Evolutionary conservation across 768 basidiomycete species (phyloP).

Genomic region (Trichaptum fuscoviolaceum): DNA sequence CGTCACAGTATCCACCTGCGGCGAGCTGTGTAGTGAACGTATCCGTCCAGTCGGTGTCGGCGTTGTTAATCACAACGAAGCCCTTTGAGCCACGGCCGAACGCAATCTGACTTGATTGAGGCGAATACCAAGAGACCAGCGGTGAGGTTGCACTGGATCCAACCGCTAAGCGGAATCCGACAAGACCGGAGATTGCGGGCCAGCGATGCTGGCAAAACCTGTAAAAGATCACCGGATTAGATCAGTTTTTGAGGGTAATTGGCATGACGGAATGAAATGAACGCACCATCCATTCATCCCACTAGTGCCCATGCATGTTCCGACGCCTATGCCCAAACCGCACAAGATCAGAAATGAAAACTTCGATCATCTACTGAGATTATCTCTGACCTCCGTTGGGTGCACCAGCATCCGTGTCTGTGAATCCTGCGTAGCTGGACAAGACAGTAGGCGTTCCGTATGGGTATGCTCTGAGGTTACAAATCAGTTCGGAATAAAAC

Average conservation of each 20-base stretch:
- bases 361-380: not conserved
- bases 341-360: not conserved
- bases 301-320: conserved; percentile 16
- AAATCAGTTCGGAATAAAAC: not conserved
- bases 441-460: conserved; percentile 64
- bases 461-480: conserved; percentile 39
- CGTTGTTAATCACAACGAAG: conserved; percentile 66
- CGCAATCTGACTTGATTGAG: conserved; percentile 54
- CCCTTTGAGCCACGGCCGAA: conserved; percentile 61
- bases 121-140: conserved; percentile 54
- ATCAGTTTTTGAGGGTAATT: no score
- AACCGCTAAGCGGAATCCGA: conserved; percentile 55
- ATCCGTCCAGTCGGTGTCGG: conserved; percentile 46
- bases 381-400: conserved; percentile 45
- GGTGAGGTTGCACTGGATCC: conserved; percentile 31
- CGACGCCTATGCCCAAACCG: conserved; percentile 9
- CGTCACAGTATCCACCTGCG: conserved; percentile 59
- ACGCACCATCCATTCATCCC: conserved; percentile 20
- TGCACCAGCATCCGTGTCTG: conserved; percentile 47
- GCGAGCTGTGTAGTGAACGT: conserved; percentile 56
- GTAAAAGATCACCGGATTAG: not conserved
- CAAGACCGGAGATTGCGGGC: conserved; percentile 19
- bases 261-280: no score
- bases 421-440: conserved; percentile 48
- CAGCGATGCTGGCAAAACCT: conserved; percentile 24